phyloP scores from a whole-genome alignment of 2,329 filamentous ascomycete genomes.

The Hysterium pulicare region DNA sequence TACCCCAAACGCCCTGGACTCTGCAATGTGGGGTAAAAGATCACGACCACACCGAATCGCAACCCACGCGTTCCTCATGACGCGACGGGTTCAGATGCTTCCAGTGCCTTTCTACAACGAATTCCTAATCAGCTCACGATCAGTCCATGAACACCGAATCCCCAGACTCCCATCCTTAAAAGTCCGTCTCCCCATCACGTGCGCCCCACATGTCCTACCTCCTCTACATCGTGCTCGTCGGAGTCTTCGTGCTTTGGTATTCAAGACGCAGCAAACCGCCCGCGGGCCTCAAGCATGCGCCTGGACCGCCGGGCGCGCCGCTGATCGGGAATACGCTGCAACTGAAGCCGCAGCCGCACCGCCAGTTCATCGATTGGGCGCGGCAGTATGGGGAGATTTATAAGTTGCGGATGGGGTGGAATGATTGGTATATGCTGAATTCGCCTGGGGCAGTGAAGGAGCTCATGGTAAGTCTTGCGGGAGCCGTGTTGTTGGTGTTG shows the following conservation, averaged over 20 bases:
- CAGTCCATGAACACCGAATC: neutral
- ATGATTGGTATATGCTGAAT: conserved; percentile 41
- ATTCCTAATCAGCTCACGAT: neutral
- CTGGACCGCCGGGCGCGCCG: conserved; percentile 2
- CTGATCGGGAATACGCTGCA: conserved; percentile 5
- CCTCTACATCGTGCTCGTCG: neutral
- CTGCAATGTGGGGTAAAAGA: neutral
- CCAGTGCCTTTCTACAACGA: neutral
- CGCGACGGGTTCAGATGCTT: too few species aligned
- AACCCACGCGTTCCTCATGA: too few species aligned
- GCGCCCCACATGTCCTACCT: neutral
- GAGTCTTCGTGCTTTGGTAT: neutral
- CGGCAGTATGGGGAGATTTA: conserved; percentile 41
- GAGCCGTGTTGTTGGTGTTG: too few species aligned
- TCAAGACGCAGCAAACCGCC: neutral
- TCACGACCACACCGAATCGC: too few species aligned
- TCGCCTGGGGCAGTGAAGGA: conserved; percentile 39
- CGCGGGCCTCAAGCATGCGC: conserved; percentile 7
- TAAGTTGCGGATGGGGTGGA: conserved; percentile 36
- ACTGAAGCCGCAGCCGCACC: conserved; percentile 9
- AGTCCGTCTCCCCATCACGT: neutral
- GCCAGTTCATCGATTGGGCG: conserved; percentile 26
- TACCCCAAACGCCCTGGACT: too few species aligned
- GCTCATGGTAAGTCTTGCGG: too few species aligned
- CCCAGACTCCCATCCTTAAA: neutral